phyloP scores from a whole-genome alignment of 2,329 filamentous ascomycete genomes.

The Neofusicoccum sp. region DNA sequence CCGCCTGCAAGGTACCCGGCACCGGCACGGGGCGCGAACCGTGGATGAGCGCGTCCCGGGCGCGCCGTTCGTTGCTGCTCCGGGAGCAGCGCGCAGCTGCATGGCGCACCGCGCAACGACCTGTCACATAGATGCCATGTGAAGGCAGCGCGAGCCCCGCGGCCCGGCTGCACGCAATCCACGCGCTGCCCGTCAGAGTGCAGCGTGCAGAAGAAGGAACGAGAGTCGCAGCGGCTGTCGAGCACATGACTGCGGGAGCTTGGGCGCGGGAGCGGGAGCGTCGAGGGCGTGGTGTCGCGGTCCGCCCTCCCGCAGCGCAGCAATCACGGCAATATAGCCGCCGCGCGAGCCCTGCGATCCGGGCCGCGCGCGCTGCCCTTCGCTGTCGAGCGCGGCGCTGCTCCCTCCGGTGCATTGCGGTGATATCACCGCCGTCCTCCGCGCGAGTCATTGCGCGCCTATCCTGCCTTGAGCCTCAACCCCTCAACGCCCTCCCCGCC shows the following conservation, averaged over 20 bases:
- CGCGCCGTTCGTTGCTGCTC: neutral
- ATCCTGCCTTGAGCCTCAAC: conserved; percentile 3
- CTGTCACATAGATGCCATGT: conserved; percentile 1
- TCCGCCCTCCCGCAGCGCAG: neutral
- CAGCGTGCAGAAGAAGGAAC: conserved; percentile 4
- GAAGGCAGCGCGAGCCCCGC: neutral
- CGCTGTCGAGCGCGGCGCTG: too few relatives aligned
- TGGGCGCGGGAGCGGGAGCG: neutral
- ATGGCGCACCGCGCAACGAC: neutral
- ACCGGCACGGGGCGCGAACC: neutral
- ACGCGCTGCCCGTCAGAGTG: conserved; percentile 9
- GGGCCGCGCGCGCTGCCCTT: too few relatives aligned
- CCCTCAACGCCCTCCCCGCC: neutral
- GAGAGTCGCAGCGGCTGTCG: neutral
- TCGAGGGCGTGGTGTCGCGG: neutral
- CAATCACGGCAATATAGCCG: neutral
- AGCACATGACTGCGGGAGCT: neutral
- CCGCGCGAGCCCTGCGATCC: too few relatives aligned
- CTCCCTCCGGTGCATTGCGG: too few relatives aligned
- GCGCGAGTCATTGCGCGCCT: neutral
- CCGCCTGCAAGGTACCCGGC: conserved; percentile 17
- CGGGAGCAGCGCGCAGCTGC: neutral
- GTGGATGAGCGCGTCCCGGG: neutral
- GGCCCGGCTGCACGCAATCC: conserved; percentile 1
- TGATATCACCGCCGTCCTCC: conserved; percentile 4